Percentiles rank a stretch among this genome's conserved stretches.
These are phyloP conservation scores for Daldinia sp. DNA, from an alignment of 2,329 filamentous ascomycete species.

Conservation along the genomic window DNA sequence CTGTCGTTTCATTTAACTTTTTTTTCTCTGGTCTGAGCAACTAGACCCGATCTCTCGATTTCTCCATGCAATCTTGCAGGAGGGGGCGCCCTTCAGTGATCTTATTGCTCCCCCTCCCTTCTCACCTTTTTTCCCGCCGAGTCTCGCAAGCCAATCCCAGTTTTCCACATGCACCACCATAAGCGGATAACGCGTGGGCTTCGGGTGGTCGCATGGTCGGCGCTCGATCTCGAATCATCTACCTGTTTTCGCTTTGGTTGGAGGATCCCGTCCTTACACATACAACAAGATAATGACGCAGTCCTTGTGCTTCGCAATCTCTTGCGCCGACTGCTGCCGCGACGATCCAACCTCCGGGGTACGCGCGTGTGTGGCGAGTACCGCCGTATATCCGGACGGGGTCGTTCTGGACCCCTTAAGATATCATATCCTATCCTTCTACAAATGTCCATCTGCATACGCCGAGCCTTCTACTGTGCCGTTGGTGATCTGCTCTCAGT, in stretches of 20 bases:
- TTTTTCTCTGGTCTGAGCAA: conserved; percentile 31
- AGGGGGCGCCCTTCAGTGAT: conserved; percentile 22
- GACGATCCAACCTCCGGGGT: conserved; percentile 15
- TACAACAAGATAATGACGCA: conserved; percentile 29
- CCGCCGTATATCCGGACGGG: conserved; percentile 11
- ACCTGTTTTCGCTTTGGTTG: conserved; percentile 10
- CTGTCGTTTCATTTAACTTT: conserved; percentile 40
- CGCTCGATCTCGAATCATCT: conserved; percentile 35
- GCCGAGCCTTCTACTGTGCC: conserved; percentile 8
- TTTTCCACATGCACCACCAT: conserved; percentile 31
- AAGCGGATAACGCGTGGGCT: conserved; percentile 28
- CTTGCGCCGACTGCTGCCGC: conserved; percentile 12
- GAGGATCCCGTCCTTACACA: background rate
- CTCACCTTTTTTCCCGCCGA: conserved; percentile 27
- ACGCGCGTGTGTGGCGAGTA: conserved; percentile 7
- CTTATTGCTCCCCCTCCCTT: conserved; percentile 10
- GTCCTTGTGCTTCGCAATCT: conserved; percentile 19
- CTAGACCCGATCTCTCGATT: conserved; percentile 38
- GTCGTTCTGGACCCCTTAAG: conserved; percentile 21
- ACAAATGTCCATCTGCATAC: conserved; percentile 23
- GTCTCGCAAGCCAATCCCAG: conserved; percentile 33
- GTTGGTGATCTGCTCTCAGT: conserved; percentile 18
- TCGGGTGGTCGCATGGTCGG: conserved; percentile 34
- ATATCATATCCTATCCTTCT: conserved; percentile 16
- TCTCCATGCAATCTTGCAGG: conserved; percentile 40